phyloP scores from a whole-genome alignment of 2,329 filamentous ascomycete species.

The Epichloe scottii region DNA sequence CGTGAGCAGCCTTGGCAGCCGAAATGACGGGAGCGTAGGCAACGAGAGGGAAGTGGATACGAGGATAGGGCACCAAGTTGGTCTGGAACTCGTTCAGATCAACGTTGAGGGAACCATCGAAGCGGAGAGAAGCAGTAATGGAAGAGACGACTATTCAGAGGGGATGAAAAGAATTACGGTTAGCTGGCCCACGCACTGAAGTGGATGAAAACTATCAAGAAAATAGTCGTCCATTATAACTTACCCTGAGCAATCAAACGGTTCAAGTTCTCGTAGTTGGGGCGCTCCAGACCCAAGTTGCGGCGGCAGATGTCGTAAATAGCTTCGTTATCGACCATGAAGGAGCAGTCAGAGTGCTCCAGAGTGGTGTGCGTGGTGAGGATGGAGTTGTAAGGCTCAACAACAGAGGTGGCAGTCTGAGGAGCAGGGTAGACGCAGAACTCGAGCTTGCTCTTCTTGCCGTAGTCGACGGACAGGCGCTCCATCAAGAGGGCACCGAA shows the following conservation, averaged over 20 bases:
- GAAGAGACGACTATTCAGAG: conserved; percentile 70
- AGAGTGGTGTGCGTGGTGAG: conserved; percentile 97
- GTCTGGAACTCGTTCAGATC: conserved; percentile 99
- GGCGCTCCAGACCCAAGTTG: conserved; percentile 93
- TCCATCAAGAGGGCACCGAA: conserved; percentile 98
- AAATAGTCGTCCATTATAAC: conserved; percentile 2
- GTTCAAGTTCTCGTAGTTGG: conserved; percentile 98
- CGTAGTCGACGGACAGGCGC: conserved; percentile 95
- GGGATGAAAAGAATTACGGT: background rate
- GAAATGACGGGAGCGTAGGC: conserved; percentile 93
- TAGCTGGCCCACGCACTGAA: background rate
- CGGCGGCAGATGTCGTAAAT: conserved; percentile 99
- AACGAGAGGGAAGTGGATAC: conserved; percentile 98
- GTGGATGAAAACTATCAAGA: background rate
- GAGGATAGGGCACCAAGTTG: conserved; percentile 96
- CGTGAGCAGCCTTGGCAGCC: conserved; percentile 88
- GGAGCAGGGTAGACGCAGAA: conserved; percentile 99
- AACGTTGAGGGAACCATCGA: conserved; percentile 97
- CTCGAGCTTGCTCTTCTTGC: conserved; percentile 99
- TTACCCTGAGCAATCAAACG: conserved; percentile 91
- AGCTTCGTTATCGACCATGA: conserved; percentile 99
- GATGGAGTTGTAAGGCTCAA: conserved; percentile 99
- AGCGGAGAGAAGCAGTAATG: conserved; percentile 95
- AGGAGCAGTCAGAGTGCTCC: conserved; percentile 98
- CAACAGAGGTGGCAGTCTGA: conserved; percentile 91